Conservation (phyloP, 1,139 yeast species). For the Magnusiomyces sp. region DNA sequence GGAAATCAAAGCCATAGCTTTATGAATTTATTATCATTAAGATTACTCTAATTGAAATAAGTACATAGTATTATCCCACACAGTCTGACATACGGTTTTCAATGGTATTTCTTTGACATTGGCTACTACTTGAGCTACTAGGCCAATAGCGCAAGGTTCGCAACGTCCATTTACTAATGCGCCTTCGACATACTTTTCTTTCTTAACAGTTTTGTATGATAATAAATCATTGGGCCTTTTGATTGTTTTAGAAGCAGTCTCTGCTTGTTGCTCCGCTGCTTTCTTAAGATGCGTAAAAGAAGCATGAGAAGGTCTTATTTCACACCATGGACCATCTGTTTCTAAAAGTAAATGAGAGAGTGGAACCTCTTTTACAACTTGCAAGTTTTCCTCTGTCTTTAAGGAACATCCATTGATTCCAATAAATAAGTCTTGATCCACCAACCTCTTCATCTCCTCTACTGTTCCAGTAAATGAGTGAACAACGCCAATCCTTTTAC, state of each 20-base stretch:
- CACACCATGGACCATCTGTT: constrained; percentile 99
- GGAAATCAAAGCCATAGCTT: background rate
- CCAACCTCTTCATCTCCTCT: constrained; percentile 47
- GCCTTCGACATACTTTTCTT: constrained; percentile 44
- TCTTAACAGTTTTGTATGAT: constrained; percentile 57
- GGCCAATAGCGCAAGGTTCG: constrained; percentile 81
- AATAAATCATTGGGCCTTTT: constrained; percentile 28
- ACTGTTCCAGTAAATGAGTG: constrained; percentile 88
- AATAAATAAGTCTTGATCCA: constrained; percentile 56
- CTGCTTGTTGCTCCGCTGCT: constrained; percentile 20
- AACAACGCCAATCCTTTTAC: constrained; percentile 53
- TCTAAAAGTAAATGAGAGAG: constrained; percentile 64
- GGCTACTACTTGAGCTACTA: constrained; percentile 72
- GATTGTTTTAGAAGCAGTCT: constrained; percentile 37
- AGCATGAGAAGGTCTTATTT: constrained; percentile 75
- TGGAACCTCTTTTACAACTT: constrained; percentile 61
- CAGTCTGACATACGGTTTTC: constrained; percentile 47
- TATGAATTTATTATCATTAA: background rate
- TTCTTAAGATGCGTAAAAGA: constrained; percentile 40
- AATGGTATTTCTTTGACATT: constrained; percentile 45
- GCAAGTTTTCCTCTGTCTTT: constrained; percentile 63
- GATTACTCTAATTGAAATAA: constrained; percentile 39
- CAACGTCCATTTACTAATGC: constrained; percentile 73
- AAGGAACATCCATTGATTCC: constrained; percentile 93
- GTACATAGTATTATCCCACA: constrained; percentile 55